Base-by-base conservation (phyloP, 176 grass and related monocot genomes). In the Rhynchospora breviuscula region DNA sequence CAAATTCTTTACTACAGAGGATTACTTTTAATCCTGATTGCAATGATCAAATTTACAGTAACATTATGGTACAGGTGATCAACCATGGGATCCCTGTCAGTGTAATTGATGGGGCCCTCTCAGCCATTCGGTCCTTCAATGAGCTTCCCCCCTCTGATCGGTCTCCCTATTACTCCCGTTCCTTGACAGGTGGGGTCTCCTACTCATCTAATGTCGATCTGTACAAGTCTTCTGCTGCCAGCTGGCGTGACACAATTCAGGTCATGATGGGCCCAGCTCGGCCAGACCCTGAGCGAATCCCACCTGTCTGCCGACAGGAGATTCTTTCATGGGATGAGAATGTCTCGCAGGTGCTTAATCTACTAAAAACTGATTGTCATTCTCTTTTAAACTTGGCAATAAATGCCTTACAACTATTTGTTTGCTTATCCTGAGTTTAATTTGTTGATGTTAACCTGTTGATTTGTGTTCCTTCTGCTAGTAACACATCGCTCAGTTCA, bases 211-310 rank as follows among this genome's bases (percentile, higher is more conserved):
- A 97, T 84, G 79, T 92, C 0, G 94, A 97, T 57, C 87, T 94
- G 49, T 94, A 71, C 88, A 59, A 33, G 0, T 87, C 94, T 60
- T 29, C 80, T 19, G 94, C 94, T 54, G 90, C 88, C 26, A 97
- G 91, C 91, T 97, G 94, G 94, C 91, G 94, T 11, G 94, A 94
- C 87, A 97, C 94, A 47, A 80, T 94, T 68, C 91, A 92, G 87
- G 13, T 94, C 2, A 7, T 7, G 11, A 85, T 85, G 78, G 91
- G 90, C 15, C 86, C 91, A 14, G 62, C 43, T 11, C 75, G 19
- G 43, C 14, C 87, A 1, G 88, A 97, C 49, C 59, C 76, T 3
- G 94, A 75, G 0, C 85, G 76, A 57, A 89, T 97, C 76, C 91
- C 88, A 69, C 79, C 88, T 43, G 75, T 87, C 9, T 94, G 91